These are phyloP conservation scores for Cetraspora pellucida DNA, from an alignment of 192 early-diverging fungal genomes.

Conservation along the genomic window DNA sequence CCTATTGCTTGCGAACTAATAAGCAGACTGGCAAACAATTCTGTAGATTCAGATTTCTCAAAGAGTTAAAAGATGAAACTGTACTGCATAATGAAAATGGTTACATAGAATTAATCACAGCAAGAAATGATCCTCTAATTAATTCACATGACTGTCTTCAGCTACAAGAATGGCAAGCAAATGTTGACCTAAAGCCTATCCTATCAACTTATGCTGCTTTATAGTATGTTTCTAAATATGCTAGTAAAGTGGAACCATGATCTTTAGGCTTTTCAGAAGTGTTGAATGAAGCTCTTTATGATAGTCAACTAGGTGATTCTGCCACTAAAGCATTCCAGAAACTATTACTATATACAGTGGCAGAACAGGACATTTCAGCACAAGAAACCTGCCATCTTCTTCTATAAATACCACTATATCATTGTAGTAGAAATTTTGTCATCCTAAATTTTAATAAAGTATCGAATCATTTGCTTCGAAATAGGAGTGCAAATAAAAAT, in stretches of 20 bases:
- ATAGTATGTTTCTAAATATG: conserved; percentile 1
- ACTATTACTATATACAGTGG: neutral
- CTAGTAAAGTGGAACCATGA: neutral
- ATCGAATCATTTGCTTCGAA: neutral
- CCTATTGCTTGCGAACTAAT: neutral
- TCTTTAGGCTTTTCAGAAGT: conserved; percentile 8
- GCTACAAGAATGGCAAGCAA: neutral
- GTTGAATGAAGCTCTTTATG: neutral
- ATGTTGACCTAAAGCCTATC: conserved; percentile 11
- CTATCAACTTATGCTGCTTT: neutral
- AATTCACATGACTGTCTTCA: neutral
- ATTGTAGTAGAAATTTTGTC: conserved; percentile 5
- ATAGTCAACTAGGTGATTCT: neutral
- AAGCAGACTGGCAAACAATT: neutral
- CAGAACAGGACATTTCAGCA: neutral
- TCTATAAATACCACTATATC: conserved; percentile 12
- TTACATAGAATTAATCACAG: neutral
- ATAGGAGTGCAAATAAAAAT: neutral
- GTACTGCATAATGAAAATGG: neutral
- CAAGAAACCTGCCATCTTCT: conserved; percentile 8
- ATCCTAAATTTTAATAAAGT: neutral
- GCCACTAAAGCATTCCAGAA: neutral
- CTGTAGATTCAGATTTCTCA: neutral
- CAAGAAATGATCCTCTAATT: conserved; percentile 8
- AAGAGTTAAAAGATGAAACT: neutral